Evolutionary conservation across 2,329 filamentous ascomycete genomes (phyloP).

Genomic region (Xylariales sp.): DNA sequence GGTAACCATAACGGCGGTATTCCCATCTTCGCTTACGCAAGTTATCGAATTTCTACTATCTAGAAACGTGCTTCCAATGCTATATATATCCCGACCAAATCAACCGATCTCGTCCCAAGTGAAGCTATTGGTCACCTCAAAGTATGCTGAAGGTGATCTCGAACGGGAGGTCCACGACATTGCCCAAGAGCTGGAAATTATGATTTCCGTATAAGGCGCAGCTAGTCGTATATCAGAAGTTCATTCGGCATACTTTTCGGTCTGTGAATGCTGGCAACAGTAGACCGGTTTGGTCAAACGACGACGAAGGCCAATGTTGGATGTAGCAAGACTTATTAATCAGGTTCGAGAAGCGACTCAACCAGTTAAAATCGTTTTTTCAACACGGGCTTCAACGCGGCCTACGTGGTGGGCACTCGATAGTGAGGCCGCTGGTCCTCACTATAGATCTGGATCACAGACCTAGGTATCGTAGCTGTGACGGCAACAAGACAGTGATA

Average conservation of each 20-base stretch:
- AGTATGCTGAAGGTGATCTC: conserved; percentile 44
- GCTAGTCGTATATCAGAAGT: conserved; percentile 32
- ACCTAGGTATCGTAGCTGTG: conserved; percentile 47
- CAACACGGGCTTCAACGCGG: background rate
- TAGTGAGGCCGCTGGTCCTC: background rate
- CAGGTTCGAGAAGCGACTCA: conserved; percentile 26
- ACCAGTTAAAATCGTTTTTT: conserved; percentile 18
- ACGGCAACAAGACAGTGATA: conserved; percentile 51
- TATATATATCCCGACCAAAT: background rate
- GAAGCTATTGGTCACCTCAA: background rate
- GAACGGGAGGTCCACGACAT: conserved; percentile 50
- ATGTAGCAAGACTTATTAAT: conserved; percentile 4
- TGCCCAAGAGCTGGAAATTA: conserved; percentile 50
- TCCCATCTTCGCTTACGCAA: background rate
- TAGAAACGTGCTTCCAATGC: background rate
- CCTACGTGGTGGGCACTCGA: background rate
- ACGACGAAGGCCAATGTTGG: background rate
- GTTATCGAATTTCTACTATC: background rate
- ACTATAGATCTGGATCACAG: conserved; percentile 38
- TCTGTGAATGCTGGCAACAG: background rate
- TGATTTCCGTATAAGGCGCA: conserved; percentile 48
- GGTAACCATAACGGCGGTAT: background rate
- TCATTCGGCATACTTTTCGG: conserved; percentile 22
- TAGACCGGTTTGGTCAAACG: too few species aligned
- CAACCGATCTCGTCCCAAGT: background rate